phyloP scores from a whole-genome alignment of 2,329 filamentous ascomycete genomes.

The Daldinia sp. region DNA sequence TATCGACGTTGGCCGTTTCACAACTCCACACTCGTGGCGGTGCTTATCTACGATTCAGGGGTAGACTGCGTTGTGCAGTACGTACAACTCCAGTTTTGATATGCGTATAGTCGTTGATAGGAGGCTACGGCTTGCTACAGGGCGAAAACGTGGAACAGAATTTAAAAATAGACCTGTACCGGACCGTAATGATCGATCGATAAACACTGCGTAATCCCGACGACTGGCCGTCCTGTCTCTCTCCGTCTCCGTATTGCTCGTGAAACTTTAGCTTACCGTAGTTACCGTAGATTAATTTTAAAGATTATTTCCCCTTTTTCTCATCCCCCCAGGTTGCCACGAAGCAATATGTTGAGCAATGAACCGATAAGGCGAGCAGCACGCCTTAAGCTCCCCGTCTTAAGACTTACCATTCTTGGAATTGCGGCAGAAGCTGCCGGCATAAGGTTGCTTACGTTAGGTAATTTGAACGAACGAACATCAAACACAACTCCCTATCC shows the following conservation, averaged over 20 bases:
- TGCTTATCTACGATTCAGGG: slow-evolving; percentile 38
- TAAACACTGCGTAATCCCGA: slow-evolving; percentile 6
- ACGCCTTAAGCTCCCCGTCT: slow-evolving; percentile 3
- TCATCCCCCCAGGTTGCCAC: slow-evolving; percentile 7
- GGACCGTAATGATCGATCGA: slow-evolving; percentile 29
- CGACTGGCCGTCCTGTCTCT: slow-evolving; percentile 20
- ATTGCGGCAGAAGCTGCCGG: slow-evolving; percentile 30
- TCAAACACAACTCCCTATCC: slow-evolving; percentile 35
- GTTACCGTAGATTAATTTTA: neutral
- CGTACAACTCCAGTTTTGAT: slow-evolving; percentile 8
- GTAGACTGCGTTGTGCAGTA: slow-evolving; percentile 4
- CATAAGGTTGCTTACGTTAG: slow-evolving; percentile 22
- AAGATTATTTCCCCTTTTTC: slow-evolving; percentile 7
- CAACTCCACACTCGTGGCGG: slow-evolving; percentile 32
- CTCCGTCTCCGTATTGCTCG: slow-evolving; percentile 19
- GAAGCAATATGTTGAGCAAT: slow-evolving; percentile 8
- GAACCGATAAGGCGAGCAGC: slow-evolving; percentile 10
- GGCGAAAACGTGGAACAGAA: slow-evolving; percentile 34
- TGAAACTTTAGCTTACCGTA: slow-evolving; percentile 13
- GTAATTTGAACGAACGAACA: slow-evolving; percentile 25
- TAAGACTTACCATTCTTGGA: slow-evolving; percentile 24
- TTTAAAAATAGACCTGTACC: slow-evolving; percentile 36
- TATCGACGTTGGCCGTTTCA: slow-evolving; percentile 6
- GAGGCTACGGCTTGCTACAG: slow-evolving; percentile 18
- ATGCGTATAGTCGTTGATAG: slow-evolving; percentile 30